Percentiles rank a stretch among this genome's conserved stretches.
These are phyloP conservation scores for Dacryopinax primogenitus DNA, from an alignment of 768 basidiomycete genomes.

Conservation along the genomic window DNA sequence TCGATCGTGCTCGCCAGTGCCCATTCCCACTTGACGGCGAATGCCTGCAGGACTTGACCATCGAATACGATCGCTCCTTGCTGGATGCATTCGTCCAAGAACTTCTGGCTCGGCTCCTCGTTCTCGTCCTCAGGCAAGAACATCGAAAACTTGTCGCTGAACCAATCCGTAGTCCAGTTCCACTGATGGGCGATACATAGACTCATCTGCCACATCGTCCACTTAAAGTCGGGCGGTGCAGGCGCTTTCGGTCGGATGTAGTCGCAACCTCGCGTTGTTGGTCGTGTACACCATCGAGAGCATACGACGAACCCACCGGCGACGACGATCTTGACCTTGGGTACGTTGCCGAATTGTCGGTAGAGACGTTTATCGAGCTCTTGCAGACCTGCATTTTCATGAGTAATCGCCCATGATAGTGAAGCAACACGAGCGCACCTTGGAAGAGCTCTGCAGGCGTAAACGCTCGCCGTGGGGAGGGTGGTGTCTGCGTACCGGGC, in stretches of 20 bases:
- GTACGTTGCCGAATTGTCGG: neutral
- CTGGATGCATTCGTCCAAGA: neutral
- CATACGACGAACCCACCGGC: neutral
- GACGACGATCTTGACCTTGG: neutral
- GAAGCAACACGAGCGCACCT: neutral
- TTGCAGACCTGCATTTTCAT: neutral
- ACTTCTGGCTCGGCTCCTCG: neutral
- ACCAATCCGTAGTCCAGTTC: neutral
- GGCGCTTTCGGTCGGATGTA: neutral
- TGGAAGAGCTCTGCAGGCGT: neutral
- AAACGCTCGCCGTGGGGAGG: neutral
- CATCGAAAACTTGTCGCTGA: conserved; percentile 1
- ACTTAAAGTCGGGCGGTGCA: neutral
- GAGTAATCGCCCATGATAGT: neutral
- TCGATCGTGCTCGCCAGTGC: conserved; percentile 7
- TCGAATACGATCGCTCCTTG: neutral
- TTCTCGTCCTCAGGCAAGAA: conserved; percentile 7
- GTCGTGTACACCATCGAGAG: neutral
- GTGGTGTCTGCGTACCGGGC: neutral
- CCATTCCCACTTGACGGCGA: neutral
- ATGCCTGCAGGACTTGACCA: neutral
- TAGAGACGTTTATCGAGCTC: neutral
- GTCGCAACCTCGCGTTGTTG: neutral
- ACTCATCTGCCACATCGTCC: neutral
- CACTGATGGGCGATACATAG: neutral